Evolutionary conservation across 257 asterid genomes (phyloP), one percentile per base, ranked within the genome.

Genomic region (Fraxinus americana): DNA sequence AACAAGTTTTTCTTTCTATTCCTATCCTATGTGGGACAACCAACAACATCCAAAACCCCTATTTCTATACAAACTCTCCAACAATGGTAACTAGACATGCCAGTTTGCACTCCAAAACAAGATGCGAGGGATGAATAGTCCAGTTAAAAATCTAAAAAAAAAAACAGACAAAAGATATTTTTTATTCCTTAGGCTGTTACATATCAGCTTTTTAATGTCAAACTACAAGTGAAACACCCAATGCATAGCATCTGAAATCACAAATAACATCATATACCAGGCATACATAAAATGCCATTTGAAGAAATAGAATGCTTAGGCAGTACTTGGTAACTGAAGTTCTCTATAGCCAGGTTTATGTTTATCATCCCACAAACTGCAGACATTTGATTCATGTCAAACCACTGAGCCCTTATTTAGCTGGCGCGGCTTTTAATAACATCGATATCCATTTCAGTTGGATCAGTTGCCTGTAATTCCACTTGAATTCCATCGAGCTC

Each of bases 391-490:
- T 59, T 67, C 70, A 67, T 77, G 83, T 17, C 73, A 82, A 63
- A 68, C 81, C 67, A 67, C 80, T 75, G 79, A 80, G 50, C 32
- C 52, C 74, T 36, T 73, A 78, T 79, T 81, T 82, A 88, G 86
- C 66, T 75, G 74, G 89, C 95, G 2, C 91, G 92, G 13, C 92
- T 87, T 87, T 86, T 78, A 52, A 90, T 87, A 36, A 90, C 93
- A 76, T 89, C 96, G 29, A 90, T 85, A 4, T 85, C 93, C 93
- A 90, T 89, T 83, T 90, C 93, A 70, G 92, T 89, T 10, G 93
- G 93, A 74, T 90, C 96, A 0, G 93, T 89, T n/a, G 93, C 93
- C 77, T 88, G 95, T 54, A 89, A 76, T 75, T 90, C 94, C 41
- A 90, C 84, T 82, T 88, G 92, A 75, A 88, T 84, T 23, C 92